A percentile compares a stretch with the other conserved stretches of the same genome.
phyloP scores from a whole-genome alignment of 2,329 filamentous ascomycete species.

The Aureobasidium sp. region DNA sequence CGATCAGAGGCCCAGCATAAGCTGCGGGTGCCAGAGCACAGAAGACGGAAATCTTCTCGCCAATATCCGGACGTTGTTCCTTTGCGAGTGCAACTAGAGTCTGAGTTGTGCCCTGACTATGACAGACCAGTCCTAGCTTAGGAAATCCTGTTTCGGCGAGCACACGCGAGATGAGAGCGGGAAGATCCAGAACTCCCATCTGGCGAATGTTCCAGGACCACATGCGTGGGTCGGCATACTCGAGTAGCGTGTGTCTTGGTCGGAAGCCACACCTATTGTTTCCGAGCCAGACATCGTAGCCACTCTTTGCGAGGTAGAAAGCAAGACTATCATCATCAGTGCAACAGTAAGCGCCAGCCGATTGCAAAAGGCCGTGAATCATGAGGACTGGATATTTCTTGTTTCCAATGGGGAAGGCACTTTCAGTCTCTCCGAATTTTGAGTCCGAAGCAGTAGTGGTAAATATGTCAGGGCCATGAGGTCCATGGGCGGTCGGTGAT shows the following conservation, averaged over 20 bases:
- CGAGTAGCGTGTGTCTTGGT: conserved; percentile 66
- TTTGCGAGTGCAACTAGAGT: conserved; percentile 83
- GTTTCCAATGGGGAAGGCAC: conserved; percentile 28
- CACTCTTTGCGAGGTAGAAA: conserved; percentile 85
- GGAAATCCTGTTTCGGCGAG: conserved; percentile 74
- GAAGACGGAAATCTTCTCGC: conserved; percentile 77
- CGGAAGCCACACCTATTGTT: conserved; percentile 86
- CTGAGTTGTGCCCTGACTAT: conserved; percentile 88
- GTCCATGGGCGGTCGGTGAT: conserved; percentile 42
- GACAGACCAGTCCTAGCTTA: conserved; percentile 75
- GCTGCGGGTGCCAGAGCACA: conserved; percentile 86
- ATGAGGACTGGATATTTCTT: conserved; percentile 76
- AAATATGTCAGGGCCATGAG: conserved; percentile 59
- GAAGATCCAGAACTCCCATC: conserved; percentile 84
- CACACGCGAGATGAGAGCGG: conserved; percentile 72
- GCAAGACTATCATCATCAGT: conserved; percentile 86
- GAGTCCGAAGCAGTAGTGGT: conserved; percentile 21
- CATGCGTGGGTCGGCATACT: conserved; percentile 76
- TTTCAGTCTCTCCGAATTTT: conserved; percentile 29
- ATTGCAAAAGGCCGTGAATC: conserved; percentile 84
- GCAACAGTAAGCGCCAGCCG: conserved; percentile 77
- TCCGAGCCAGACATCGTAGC: conserved; percentile 92
- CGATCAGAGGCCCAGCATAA: conserved; percentile 79
- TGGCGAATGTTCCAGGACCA: conserved; percentile 96
- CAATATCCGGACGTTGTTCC: conserved; percentile 79